Conservation (phyloP, 148 eudicot species). For the Fagopyrum homotropicum region DNA sequence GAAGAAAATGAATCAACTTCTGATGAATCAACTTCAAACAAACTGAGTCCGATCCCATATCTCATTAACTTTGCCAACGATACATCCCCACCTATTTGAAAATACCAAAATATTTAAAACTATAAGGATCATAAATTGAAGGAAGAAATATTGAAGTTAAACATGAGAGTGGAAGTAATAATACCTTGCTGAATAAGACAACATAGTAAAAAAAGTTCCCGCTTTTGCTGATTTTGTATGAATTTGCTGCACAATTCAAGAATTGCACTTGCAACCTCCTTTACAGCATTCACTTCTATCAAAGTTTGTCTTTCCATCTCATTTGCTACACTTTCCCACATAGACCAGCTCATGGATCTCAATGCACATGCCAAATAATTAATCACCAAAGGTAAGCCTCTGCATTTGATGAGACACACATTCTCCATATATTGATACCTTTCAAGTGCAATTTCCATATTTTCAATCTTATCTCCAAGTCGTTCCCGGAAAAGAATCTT, state of each 20-base stretch:
- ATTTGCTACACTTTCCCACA: background rate
- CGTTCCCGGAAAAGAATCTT: background rate
- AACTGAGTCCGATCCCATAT: background rate
- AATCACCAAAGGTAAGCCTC: constrained; percentile 5
- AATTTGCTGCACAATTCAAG: background rate
- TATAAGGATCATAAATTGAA: background rate
- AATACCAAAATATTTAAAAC: background rate
- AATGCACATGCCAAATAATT: background rate
- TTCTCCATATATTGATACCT: background rate
- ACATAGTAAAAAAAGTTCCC: background rate
- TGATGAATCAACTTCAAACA: background rate
- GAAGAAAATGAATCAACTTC: background rate
- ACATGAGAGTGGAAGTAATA: background rate
- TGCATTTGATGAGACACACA: background rate
- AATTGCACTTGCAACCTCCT: background rate
- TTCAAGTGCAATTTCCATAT: background rate
- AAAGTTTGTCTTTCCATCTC: background rate
- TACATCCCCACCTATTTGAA: background rate
- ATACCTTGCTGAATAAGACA: constrained; percentile 1
- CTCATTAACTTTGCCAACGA: background rate
- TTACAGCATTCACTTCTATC: background rate
- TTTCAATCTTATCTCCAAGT: background rate
- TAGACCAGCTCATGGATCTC: background rate
- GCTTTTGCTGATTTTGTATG: background rate
- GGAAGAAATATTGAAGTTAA: background rate